These are phyloP conservation scores for Metarhizium anisopliae DNA, from an alignment of 2,329 filamentous ascomycete genomes.

Conservation along the genomic window DNA sequence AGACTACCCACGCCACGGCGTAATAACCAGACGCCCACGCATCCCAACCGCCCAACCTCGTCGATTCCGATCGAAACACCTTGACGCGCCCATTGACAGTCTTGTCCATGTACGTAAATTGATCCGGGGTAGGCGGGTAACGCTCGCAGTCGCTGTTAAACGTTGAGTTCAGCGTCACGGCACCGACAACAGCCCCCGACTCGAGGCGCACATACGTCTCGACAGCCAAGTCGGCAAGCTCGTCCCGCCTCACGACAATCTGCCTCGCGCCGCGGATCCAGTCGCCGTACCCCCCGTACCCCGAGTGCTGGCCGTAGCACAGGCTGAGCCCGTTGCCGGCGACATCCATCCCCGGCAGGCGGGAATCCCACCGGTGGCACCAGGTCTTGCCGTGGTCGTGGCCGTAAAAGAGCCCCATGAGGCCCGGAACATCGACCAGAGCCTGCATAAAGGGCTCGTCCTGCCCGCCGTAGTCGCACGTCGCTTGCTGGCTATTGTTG, in stretches of 20 bases:
- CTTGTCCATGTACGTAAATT: too few species aligned
- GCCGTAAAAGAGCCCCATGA: constrained; percentile 52
- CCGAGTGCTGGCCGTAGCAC: constrained; percentile 56
- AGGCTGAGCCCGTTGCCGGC: constrained; percentile 34
- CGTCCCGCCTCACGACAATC: constrained; percentile 35
- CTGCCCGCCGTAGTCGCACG: constrained; percentile 34
- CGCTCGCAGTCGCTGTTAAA: constrained; percentile 36
- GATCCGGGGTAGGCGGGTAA: too few species aligned
- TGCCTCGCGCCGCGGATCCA: constrained; percentile 54
- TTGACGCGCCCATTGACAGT: too few species aligned
- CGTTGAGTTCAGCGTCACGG: constrained; percentile 44
- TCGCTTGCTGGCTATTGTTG: constrained; percentile 23
- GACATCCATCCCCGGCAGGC: constrained; percentile 21
- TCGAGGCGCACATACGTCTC: constrained; percentile 56
- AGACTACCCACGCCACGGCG: too few species aligned
- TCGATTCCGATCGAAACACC: too few species aligned
- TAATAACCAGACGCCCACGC: too few species aligned
- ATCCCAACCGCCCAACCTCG: too few species aligned
- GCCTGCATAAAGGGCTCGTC: constrained; percentile 56
- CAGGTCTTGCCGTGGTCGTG: constrained; percentile 58
- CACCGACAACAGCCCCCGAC: constrained; percentile 33
- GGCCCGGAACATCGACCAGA: constrained; percentile 40
- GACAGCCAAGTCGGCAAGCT: constrained; percentile 29
- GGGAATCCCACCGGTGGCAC: constrained; percentile 41
- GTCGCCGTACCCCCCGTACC: constrained; percentile 60